Conservation (phyloP, 2,329 filamentous ascomycete genomes). For the Penicillium sp. region DNA sequence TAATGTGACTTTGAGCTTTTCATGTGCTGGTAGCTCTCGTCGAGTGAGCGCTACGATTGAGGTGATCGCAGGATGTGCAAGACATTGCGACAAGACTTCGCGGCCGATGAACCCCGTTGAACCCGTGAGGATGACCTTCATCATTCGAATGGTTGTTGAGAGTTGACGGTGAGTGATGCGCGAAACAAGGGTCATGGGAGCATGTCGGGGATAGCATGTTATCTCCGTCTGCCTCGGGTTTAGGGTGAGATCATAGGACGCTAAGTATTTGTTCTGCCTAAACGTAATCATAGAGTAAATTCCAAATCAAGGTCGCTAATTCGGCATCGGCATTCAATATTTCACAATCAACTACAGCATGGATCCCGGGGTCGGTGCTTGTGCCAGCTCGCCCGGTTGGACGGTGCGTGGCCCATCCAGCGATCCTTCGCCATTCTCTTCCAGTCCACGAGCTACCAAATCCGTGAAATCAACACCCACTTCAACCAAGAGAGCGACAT, state of each 20-base stretch:
- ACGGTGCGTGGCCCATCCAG: slow-evolving; percentile 15
- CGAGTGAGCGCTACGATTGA: slow-evolving; percentile 46
- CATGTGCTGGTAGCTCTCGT: slow-evolving; percentile 37
- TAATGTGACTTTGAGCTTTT: slow-evolving; percentile 45
- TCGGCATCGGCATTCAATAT: not conserved
- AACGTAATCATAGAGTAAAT: not conserved
- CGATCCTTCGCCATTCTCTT: slow-evolving; percentile 18
- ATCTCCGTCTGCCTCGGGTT: not conserved
- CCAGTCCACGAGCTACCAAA: slow-evolving; percentile 57
- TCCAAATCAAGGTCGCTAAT: not conserved
- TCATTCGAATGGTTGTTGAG: slow-evolving; percentile 3
- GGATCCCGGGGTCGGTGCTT: not conserved
- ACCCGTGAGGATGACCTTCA: slow-evolving; percentile 17
- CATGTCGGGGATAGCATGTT: not conserved
- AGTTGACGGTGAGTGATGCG: not conserved
- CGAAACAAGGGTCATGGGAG: not conserved
- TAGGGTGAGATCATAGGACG: not conserved
- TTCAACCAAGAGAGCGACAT: slow-evolving; percentile 69
- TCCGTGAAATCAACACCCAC: slow-evolving; percentile 85
- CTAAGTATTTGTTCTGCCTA: not conserved
- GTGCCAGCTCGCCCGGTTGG: slow-evolving; percentile 12
- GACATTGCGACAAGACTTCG: slow-evolving; percentile 46
- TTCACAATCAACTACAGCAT: slow-evolving; percentile 1
- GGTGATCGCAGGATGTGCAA: slow-evolving; percentile 44
- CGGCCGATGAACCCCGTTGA: slow-evolving; percentile 15